These are phyloP conservation scores for Naematelia encephala DNA, from an alignment of 768 basidiomycete species.

Conservation along the genomic window DNA sequence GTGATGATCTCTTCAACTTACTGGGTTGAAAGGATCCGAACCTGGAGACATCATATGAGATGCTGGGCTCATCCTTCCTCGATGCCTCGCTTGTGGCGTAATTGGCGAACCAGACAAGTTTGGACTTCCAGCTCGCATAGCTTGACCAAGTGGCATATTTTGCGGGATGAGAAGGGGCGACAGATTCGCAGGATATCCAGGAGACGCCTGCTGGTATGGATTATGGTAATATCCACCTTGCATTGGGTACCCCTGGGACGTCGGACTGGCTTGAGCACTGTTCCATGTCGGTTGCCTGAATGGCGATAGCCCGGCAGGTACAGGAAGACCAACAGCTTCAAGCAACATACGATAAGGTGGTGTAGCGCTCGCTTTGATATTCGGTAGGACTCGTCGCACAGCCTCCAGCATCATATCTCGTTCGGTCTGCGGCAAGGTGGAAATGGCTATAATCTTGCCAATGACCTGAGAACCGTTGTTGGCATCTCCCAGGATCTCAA, in stretches of 20 bases:
- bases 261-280: not conserved
- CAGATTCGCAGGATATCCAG: conserved; percentile 15
- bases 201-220: conserved; percentile 18
- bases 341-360: conserved; percentile 90
- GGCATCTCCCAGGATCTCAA: conserved; percentile 91
- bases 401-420: conserved; percentile 74
- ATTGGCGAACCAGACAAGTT: conserved; percentile 15
- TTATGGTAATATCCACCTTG: conserved; percentile 7
- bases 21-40: conserved; percentile 51
- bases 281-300: conserved; percentile 6
- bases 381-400: conserved; percentile 79
- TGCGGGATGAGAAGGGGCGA: conserved; percentile 38
- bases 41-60: conserved; percentile 47
- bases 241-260: too few relatives aligned
- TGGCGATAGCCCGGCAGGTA: conserved; percentile 47
- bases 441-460: conserved; percentile 84
- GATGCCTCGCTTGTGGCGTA: conserved; percentile 18
- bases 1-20: conserved; percentile 17
- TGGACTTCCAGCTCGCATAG: conserved; percentile 23
- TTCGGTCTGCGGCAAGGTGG: conserved; percentile 70
- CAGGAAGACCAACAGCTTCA: conserved; percentile 88
- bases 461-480: conserved; percentile 74
- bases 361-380: conserved; percentile 87
- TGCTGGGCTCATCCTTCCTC: conserved; percentile 39
- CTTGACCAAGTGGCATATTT: conserved; percentile 40